Evolutionary conservation across 768 basidiomycete genomes (phyloP).

Genomic region (Boletus subcaerulescens): DNA sequence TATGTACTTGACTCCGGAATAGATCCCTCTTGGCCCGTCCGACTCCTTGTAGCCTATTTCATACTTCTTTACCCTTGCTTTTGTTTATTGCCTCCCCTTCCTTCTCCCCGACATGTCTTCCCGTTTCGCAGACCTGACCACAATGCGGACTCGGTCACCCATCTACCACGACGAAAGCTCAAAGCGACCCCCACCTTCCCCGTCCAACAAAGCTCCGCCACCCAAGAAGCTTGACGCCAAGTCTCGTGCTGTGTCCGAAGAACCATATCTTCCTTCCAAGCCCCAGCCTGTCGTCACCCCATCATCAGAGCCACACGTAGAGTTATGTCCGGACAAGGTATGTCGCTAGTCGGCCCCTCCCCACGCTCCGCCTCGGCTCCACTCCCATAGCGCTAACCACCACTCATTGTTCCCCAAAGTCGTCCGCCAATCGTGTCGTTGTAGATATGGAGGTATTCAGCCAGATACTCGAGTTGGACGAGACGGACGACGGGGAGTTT

Average conservation of each 20-base stretch:
- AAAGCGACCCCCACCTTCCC: constrained; percentile 33
- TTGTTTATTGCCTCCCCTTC: constrained; percentile 1
- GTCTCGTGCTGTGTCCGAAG: constrained; percentile 31
- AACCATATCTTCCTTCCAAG: constrained; percentile 14
- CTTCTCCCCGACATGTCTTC: constrained; percentile 23
- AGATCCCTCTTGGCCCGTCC: constrained; percentile 21
- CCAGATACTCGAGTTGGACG: constrained; percentile 92
- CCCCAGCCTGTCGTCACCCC: constrained; percentile 1
- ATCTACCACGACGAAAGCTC: constrained; percentile 26
- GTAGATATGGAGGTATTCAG: constrained; percentile 80
- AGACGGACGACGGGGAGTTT: constrained; percentile 74
- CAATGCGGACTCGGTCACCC: constrained; percentile 31
- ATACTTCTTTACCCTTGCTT: constrained; percentile 11
- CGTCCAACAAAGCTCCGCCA: constrained; percentile 30
- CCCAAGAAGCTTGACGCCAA: constrained; percentile 32
- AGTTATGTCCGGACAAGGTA: constrained; percentile 30
- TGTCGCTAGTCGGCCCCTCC: constrained; percentile 2
- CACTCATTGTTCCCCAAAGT: constrained; percentile 2
- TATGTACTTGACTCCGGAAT: constrained; percentile 29
- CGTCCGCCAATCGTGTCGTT: constrained; percentile 28
- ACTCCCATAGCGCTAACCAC: constrained; percentile 6
- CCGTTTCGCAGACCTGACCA: constrained; percentile 25
- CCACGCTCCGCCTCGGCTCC: neutral
- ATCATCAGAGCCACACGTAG: constrained; percentile 13
- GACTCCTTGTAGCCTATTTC: constrained; percentile 28